phyloP scores from a whole-genome alignment of 495 filamentous ascomycete genomes.

The Jackrogersella multiformis region DNA sequence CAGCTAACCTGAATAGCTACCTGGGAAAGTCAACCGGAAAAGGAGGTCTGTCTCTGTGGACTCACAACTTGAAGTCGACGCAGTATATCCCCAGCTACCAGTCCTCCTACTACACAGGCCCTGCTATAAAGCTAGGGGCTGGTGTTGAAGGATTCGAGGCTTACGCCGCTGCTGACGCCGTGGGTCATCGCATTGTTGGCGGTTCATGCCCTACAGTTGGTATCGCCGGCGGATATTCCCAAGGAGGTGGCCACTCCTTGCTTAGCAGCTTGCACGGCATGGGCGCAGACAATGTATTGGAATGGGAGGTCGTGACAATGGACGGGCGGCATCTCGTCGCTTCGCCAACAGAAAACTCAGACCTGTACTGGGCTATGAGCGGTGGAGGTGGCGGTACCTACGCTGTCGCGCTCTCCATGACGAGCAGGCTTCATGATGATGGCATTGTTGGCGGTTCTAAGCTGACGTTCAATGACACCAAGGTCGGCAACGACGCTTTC shows the following conservation, averaged over 20 bases:
- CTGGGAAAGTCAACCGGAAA: background rate
- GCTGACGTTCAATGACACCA: background rate
- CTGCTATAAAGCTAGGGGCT: background rate
- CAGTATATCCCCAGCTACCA: background rate
- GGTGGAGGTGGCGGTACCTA: slow-evolving; percentile 67
- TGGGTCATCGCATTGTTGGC: background rate
- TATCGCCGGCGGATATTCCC: background rate
- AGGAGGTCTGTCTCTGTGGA: background rate
- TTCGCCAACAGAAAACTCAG: slow-evolving; percentile 55
- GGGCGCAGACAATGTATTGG: slow-evolving; percentile 66
- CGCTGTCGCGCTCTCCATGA: slow-evolving; percentile 61
- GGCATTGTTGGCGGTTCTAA: background rate
- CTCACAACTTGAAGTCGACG: background rate
- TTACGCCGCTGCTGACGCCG: background rate
- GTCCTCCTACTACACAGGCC: background rate
- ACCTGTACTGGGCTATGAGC: slow-evolving; percentile 68
- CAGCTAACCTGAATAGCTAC: background rate
- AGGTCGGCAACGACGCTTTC: background rate
- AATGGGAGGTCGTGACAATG: slow-evolving; percentile 66
- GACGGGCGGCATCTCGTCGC: slow-evolving; percentile 55
- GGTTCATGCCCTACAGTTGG: background rate
- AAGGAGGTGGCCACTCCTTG: background rate
- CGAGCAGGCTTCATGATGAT: slow-evolving; percentile 50
- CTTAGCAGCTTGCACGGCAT: background rate
- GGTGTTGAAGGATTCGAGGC: background rate